Evolutionary conservation across 768 basidiomycete species (phyloP), one percentile per base, ranked within the genome.

Genomic region (Serpula lacrymans): DNA sequence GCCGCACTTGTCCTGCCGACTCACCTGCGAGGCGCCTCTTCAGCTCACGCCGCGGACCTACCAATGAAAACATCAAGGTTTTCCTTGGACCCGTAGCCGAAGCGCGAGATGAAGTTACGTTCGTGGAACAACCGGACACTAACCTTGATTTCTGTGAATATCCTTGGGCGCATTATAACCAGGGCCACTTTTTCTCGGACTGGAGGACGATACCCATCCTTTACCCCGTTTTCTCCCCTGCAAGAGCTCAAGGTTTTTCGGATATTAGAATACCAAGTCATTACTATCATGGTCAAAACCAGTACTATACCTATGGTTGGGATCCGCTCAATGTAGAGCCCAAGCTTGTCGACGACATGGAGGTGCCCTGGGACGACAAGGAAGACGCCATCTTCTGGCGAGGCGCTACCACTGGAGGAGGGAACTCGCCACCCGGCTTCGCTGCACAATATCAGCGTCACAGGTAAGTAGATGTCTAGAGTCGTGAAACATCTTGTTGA

Each of bases 151-250:
- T 87, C 56, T 99, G 96, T 63, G 54, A 66, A 23, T 69, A 78
- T 24, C 92, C 95, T 0, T 85, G 88, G 65, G 82, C 86, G 14
- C 92, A 85, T 50, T 82, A 87, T 54, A 74, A 75, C 21, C 96
- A 98, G 57, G 93, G 94, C 9, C 93, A 92, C 63, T 97, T 96
- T 64, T 98, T 96, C 76, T 90, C 89, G 13, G 95, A 99, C 62
- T 96, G 91, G 88, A 72, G 94, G 16, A 87, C 85, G 0, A 82
- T 97, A 43, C 78, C 87, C 9, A 78, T 78, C 1, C 71, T 95
- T n/a, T 94, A 89, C 61, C 96, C 96, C 6, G 78, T 99, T 21
- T 88, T 99, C 64, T 93, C 91, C 2, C 93, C 95, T 2, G 88
- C 92, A 0, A 91, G 87, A 54, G 82, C 85, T 0, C 69, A 70